Percentiles rank a stretch among this genome's conserved stretches.
Conservation (phyloP, 768 basidiomycete genomes). For the Pleurotus giganteus region DNA sequence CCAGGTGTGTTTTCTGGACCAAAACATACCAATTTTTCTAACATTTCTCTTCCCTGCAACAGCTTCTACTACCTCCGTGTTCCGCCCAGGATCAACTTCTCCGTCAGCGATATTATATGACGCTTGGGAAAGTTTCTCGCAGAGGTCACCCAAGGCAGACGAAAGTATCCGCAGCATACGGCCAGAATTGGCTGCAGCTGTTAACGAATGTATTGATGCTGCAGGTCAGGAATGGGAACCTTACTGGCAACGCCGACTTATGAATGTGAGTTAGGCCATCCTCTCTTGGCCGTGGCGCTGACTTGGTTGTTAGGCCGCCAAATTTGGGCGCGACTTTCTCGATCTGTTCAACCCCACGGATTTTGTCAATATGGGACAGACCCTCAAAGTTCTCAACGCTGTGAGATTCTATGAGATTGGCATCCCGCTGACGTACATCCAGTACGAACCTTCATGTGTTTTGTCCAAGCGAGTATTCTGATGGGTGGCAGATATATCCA, state of each 20-base stretch:
- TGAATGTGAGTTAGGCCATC: constrained; percentile 56
- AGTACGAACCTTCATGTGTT: constrained; percentile 51
- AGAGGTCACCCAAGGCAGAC: constrained; percentile 87
- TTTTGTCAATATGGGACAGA: constrained; percentile 90
- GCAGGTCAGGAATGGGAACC: constrained; percentile 92
- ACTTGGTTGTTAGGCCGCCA: constrained; percentile 68
- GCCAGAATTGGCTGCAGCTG: constrained; percentile 81
- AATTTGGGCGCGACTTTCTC: constrained; percentile 91
- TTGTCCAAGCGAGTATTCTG: constrained; percentile 5
- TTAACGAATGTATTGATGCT: constrained; percentile 91
- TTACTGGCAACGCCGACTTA: constrained; percentile 81
- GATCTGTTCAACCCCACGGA: constrained; percentile 92
- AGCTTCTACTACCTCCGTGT: constrained; percentile 81
- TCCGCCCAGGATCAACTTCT: constrained; percentile 89
- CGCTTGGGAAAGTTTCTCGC: constrained; percentile 85
- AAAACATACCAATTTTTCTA: not conserved
- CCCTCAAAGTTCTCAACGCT: constrained; percentile 91
- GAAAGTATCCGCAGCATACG: constrained; percentile 88
- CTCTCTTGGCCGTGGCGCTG: not conserved
- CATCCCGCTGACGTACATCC: constrained; percentile 86
- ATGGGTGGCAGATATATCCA: constrained; percentile 65
- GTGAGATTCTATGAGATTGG: constrained; percentile 91
- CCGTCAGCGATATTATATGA: constrained; percentile 91
- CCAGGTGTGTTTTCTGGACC: constrained; percentile 52
- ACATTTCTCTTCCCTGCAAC: not conserved